A percentile compares a stretch with the other conserved stretches of the same genome.
These are phyloP conservation scores for Durusdinium trenchii DNA, from an alignment of 73 alveolate species.

Conservation along the genomic window DNA sequence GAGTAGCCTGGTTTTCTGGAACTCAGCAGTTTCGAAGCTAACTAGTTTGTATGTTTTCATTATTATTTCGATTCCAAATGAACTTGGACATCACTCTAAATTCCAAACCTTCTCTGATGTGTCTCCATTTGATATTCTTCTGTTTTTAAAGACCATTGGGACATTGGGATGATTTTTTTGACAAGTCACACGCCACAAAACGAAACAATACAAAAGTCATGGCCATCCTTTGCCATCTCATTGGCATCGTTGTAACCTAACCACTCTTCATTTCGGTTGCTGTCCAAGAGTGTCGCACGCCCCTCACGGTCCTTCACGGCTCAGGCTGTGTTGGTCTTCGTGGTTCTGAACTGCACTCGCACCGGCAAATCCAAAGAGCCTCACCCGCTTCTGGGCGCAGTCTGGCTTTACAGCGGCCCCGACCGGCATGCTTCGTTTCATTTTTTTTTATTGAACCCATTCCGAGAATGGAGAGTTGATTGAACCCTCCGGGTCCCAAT, in stretches of 20 bases:
- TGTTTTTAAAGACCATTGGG: not conserved
- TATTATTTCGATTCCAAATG: too few species aligned
- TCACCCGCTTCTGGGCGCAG: not conserved
- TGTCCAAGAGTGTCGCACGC: too few species aligned
- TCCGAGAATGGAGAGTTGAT: too few species aligned
- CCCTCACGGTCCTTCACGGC: not conserved
- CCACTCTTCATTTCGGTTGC: too few species aligned
- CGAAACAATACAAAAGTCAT: too few species aligned
- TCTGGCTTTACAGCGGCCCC: too few species aligned
- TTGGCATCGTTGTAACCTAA: not conserved
- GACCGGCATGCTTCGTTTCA: too few species aligned
- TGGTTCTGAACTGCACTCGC: conserved; percentile 66
- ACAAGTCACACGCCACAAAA: not conserved
- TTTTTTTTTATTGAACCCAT: too few species aligned
- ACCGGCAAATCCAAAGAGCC: conserved; percentile 16
- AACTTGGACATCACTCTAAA: not conserved
- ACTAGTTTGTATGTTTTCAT: too few species aligned
- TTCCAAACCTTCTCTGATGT: not conserved
- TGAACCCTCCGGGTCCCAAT: too few species aligned
- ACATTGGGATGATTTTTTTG: not conserved
- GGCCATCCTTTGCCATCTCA: not conserved
- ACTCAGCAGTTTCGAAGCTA: too few species aligned
- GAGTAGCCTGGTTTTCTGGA: too few species aligned
- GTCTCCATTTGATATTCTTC: not conserved
- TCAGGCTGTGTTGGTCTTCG: conserved; percentile 60